These are phyloP conservation scores for Penicillium tannophilum DNA, from an alignment of 495 filamentous ascomycete species.

Conservation along the genomic window DNA sequence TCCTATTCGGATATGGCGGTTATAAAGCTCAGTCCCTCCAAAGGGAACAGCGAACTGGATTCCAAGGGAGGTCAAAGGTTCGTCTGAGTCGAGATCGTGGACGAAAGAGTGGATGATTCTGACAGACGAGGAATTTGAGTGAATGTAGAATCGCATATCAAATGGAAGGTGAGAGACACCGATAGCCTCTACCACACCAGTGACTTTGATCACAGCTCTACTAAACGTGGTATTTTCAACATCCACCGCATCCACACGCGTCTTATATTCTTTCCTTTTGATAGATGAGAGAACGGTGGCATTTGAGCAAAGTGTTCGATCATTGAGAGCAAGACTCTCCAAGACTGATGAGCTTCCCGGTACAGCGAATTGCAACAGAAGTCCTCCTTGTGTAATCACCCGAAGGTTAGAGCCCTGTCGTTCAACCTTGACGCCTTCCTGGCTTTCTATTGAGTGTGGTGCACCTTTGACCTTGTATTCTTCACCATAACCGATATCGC, in stretches of 20 bases:
- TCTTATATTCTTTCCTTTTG: conserved; percentile 8
- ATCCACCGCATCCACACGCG: conserved; percentile 7
- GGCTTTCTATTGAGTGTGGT: neutral
- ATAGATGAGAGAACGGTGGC: conserved; percentile 20
- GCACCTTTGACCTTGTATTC: conserved; percentile 16
- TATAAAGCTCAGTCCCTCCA: conserved; percentile 33
- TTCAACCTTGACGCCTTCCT: conserved; percentile 1
- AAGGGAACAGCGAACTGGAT: conserved; percentile 41
- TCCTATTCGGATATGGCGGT: conserved; percentile 42
- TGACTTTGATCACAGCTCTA: conserved; percentile 17
- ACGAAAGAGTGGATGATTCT: conserved; percentile 37
- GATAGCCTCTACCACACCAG: conserved; percentile 9
- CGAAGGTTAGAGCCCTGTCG: neutral
- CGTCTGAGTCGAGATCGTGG: conserved; percentile 32
- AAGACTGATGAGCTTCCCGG: conserved; percentile 12
- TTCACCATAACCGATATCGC: conserved; percentile 14
- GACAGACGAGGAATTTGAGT: conserved; percentile 37
- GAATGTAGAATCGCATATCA: conserved; percentile 43
- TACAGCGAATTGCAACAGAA: conserved; percentile 11
- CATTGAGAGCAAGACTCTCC: conserved; percentile 13
- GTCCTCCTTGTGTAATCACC: conserved; percentile 8
- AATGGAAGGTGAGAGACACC: conserved; percentile 34
- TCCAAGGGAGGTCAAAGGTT: conserved; percentile 40
- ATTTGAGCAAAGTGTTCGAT: conserved; percentile 11
- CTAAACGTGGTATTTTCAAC: conserved; percentile 19